phyloP scores from a whole-genome alignment of 2,329 filamentous ascomycete species.

The Nemania diffusa region DNA sequence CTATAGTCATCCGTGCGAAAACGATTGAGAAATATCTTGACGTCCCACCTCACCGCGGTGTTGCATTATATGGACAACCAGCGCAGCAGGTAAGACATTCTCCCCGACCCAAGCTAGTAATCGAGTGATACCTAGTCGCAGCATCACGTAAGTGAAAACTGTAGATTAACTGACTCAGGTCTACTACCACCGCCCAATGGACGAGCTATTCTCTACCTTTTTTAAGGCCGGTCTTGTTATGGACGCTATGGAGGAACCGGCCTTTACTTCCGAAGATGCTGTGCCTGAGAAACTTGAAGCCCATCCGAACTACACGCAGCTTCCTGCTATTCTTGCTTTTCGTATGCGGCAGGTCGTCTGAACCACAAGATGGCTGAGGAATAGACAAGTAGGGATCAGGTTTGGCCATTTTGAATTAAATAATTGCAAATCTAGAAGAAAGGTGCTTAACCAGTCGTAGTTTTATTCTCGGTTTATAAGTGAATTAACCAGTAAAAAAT shows the following conservation, averaged over 20 bases:
- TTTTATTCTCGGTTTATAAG: too few species aligned
- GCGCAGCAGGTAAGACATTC: constrained; percentile 24
- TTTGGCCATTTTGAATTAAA: too few species aligned
- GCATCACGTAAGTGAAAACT: not conserved
- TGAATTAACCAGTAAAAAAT: too few species aligned
- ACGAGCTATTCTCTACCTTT: constrained; percentile 29
- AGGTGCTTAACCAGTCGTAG: too few species aligned
- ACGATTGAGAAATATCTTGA: constrained; percentile 29
- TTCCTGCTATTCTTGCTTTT: constrained; percentile 27
- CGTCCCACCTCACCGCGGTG: constrained; percentile 23
- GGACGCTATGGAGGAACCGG: constrained; percentile 31
- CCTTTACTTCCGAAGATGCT: constrained; percentile 18
- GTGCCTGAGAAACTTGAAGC: constrained; percentile 5
- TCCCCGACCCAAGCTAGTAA: not conserved
- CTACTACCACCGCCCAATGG: constrained; percentile 23
- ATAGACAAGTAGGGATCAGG: too few species aligned
- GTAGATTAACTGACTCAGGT: not conserved
- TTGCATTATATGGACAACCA: constrained; percentile 26
- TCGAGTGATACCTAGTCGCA: not conserved
- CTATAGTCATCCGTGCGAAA: constrained; percentile 20
- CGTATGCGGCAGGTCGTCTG: constrained; percentile 16
- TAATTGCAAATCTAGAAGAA: too few species aligned
- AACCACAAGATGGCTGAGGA: not conserved
- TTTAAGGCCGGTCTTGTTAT: constrained; percentile 28
- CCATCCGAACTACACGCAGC: constrained; percentile 19